Evolutionary conservation across 1,284 basidiomycete genomes (phyloP).

Genomic region (Pulveroboletus sp.): DNA sequence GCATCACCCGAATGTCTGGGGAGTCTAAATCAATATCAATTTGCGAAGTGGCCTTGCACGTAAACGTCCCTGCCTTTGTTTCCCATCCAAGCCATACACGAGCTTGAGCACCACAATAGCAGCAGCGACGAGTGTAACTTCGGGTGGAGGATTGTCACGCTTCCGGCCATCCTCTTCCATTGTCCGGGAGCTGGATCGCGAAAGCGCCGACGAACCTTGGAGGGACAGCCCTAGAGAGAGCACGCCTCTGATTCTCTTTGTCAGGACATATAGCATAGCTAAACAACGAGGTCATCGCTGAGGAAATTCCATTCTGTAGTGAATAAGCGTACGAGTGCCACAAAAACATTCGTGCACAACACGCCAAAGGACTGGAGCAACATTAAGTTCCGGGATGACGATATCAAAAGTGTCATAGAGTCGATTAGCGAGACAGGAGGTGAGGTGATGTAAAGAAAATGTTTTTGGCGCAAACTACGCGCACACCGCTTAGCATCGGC

Average conservation of each 20-base stretch:
- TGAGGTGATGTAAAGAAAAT: constrained; percentile 53
- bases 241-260: constrained; percentile 54
- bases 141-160: constrained; percentile 68
- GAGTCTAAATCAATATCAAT: constrained; percentile 36
- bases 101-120: constrained; percentile 77
- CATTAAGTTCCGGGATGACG: constrained; percentile 76
- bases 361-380: constrained; percentile 80
- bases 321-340: constrained; percentile 67
- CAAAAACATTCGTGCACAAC: constrained; percentile 58
- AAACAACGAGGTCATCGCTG: constrained; percentile 8
- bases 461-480: constrained; percentile 61
- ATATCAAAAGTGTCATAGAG: constrained; percentile 55
- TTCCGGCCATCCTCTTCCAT: constrained; percentile 47
- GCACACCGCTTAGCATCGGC: constrained; percentile 11
- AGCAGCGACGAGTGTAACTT: constrained; percentile 64
- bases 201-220: constrained; percentile 50
- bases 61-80: constrained; percentile 41
- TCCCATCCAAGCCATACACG: constrained; percentile 80
- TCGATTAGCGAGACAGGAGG: constrained; percentile 58
- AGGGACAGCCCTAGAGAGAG: constrained; percentile 60
- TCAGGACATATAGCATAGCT: constrained; percentile 63
- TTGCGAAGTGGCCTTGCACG: constrained; percentile 2
- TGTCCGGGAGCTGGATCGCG: constrained; percentile 33
- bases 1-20: constrained; percentile 52
- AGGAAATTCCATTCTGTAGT: constrained; percentile 5